phyloP scores from a whole-genome alignment of 1,284 basidiomycete genomes.

The Apiotrichum akiyoshidainum region DNA sequence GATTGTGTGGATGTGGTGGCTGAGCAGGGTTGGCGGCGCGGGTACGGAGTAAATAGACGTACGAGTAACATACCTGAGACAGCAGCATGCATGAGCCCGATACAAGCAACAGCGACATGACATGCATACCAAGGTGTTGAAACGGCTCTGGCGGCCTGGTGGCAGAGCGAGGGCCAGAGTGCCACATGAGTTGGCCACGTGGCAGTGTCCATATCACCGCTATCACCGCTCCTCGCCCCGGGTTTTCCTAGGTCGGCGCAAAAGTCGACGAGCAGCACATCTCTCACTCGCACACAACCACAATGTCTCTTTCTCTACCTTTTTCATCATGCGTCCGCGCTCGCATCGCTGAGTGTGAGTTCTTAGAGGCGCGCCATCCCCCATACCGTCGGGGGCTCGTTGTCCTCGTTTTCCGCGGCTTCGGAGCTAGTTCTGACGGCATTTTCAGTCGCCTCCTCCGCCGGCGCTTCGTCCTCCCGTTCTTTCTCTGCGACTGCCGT shows the following conservation, averaged over 20 bases:
- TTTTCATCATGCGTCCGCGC: constrained; percentile 5
- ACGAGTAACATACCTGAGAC: background rate
- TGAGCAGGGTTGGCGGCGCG: constrained; percentile 55
- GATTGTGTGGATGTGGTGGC: constrained; percentile 73
- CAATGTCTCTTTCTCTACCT: constrained; percentile 3
- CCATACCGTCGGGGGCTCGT: background rate
- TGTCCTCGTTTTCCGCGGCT: background rate
- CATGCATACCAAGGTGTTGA: too few species aligned
- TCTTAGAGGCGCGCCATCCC: too few species aligned
- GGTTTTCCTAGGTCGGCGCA: background rate
- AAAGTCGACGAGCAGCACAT: constrained; percentile 3
- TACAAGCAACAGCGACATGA: background rate
- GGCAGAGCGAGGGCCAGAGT: background rate
- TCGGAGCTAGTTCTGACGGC: background rate
- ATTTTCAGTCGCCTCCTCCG: background rate
- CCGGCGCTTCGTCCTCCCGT: constrained; percentile 7
- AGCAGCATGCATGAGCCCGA: constrained; percentile 1
- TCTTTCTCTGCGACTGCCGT: constrained; percentile 1
- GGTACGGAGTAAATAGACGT: constrained; percentile 41
- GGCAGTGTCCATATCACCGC: constrained; percentile 9
- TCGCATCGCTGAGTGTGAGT: constrained; percentile 9
- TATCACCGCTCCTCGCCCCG: too few species aligned
- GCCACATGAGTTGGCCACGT: constrained; percentile 5
- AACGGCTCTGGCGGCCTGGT: too few species aligned
- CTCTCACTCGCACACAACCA: constrained; percentile 3